Evolutionary conservation across 768 basidiomycete genomes (phyloP).

Genomic region (Serendipita vermifera): DNA sequence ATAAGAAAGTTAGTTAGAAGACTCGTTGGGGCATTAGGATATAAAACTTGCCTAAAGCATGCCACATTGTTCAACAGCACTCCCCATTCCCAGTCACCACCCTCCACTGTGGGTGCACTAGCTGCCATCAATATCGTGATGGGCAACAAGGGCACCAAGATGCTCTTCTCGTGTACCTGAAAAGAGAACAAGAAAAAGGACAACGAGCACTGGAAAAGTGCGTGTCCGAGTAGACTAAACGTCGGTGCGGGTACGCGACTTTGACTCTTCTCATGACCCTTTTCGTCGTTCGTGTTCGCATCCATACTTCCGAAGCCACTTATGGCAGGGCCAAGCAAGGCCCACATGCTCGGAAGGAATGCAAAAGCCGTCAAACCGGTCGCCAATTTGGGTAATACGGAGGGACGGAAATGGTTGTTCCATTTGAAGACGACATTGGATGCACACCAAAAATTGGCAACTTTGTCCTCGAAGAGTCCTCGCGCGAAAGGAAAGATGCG

Average conservation of each 20-base stretch:
- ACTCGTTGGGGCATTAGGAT: not conserved
- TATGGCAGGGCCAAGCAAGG: slow-evolving; percentile 23
- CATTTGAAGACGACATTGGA: slow-evolving; percentile 83
- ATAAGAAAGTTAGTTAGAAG: not conserved
- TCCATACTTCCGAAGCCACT: slow-evolving; percentile 6
- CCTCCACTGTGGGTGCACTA: slow-evolving; percentile 28
- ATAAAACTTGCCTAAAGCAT: slow-evolving; percentile 59
- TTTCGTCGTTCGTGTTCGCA: slow-evolving; percentile 3
- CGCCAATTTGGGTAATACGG: slow-evolving; percentile 50
- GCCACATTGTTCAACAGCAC: slow-evolving; percentile 70
- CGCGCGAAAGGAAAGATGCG: slow-evolving; percentile 88
- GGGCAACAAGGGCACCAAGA: slow-evolving; percentile 75
- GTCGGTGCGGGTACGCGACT: slow-evolving; percentile 33
- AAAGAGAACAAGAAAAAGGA: slow-evolving; percentile 96
- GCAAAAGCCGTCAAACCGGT: slow-evolving; percentile 53
- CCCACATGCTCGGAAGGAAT: slow-evolving; percentile 49
- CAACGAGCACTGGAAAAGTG: slow-evolving; percentile 67
- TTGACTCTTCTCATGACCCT: not conserved
- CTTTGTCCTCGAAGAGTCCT: slow-evolving; percentile 89
- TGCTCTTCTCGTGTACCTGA: slow-evolving; percentile 92
- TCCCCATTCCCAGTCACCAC: slow-evolving; percentile 55
- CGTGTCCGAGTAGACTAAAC: slow-evolving; percentile 61
- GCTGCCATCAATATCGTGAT: slow-evolving; percentile 59
- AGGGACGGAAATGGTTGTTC: slow-evolving; percentile 34
- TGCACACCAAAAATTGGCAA: slow-evolving; percentile 97